Conservation (phyloP, 257 asterid species). For the Solanum rostratum region DNA sequence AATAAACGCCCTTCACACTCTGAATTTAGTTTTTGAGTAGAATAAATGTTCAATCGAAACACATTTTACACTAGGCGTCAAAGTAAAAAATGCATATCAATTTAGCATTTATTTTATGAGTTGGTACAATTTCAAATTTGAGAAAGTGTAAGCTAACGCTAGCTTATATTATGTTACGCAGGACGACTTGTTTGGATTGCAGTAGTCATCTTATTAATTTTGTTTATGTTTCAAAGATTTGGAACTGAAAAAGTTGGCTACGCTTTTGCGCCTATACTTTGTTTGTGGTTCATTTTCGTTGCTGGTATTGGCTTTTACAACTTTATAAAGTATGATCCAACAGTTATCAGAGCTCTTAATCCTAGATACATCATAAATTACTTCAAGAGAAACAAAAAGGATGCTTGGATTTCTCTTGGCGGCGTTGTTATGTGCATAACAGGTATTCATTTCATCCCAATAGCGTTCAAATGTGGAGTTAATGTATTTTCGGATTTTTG, state of each 20-base stretch:
- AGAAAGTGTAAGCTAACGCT: too few species aligned
- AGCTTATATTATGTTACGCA: conserved; percentile 6
- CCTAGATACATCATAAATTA: conserved; percentile 48
- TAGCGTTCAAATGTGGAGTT: too few species aligned
- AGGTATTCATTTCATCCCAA: conserved; percentile 10
- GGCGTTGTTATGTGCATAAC: conserved; percentile 66
- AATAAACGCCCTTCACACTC: background rate
- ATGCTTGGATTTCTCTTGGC: conserved; percentile 65
- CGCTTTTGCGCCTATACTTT: conserved; percentile 55
- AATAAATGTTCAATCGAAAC: background rate
- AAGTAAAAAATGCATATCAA: background rate
- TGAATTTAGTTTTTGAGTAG: background rate
- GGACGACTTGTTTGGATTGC: conserved; percentile 41
- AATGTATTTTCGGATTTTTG: too few species aligned
- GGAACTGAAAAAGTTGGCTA: conserved; percentile 73
- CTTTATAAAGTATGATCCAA: conserved; percentile 29
- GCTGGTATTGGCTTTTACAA: conserved; percentile 43
- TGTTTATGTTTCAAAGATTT: conserved; percentile 52
- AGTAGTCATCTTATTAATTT: conserved; percentile 29
- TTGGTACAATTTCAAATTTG: background rate
- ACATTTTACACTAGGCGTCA: background rate
- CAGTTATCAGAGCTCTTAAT: conserved; percentile 41
- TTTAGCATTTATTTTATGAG: background rate
- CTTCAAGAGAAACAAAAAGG: conserved; percentile 47
- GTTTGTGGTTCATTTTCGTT: conserved; percentile 46